Base-by-base conservation (phyloP, 768 basidiomycete species). In the Chalciporus sphaerocephalus region DNA sequence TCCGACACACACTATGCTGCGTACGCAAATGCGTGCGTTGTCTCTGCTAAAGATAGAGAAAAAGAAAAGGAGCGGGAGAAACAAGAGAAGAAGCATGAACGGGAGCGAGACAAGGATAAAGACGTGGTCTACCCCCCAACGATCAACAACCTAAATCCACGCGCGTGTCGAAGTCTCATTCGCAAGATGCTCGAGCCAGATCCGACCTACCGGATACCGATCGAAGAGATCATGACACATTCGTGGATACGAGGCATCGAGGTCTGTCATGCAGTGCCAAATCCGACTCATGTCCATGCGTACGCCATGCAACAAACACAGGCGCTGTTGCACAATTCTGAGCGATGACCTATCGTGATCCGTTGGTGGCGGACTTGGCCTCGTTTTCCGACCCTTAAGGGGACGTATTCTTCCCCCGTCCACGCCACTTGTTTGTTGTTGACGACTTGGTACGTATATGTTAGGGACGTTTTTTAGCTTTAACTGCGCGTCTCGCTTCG, bases 161-260 rank as follows among this genome's bases (percentile, higher is more conserved):
- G 90, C 42, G 83, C 85, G 42, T 95, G 92, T 56, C 74, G 95
- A 30, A 73, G 77, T 24, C 67, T 97, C 48, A 80, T 97, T 42
- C 81, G 93, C 58, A 81, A 81, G 71, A 98, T 99, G 94, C 78
- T 99, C 45, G 92, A 98, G 62, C 96, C 95, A 3, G 85, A 96
- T 58, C 92, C 94, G 18, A 85, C 85, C 64, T 64, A 72, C 36
- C 74, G 95, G 21, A 72, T 72, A 45, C 69, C 79, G 38, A 87
- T 95, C 54, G 93, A 97, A 55, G 87, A 92, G 44, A 79, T 87
- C 44, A 70, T 93, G 48, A 73, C 72, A 52, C 80, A 93, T 55
- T 55, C 81, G 47, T 97, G 93, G 93, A 69, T 95, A 42, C 68
- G 78, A 67, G 64, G 73, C 23, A 87, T 96, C 52, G 87, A 93